A percentile compares a stretch with the other conserved stretches of the same genome.
These are phyloP conservation scores for Auricularia sp. DNA, from an alignment of 768 basidiomycete genomes.

Conservation along the genomic window DNA sequence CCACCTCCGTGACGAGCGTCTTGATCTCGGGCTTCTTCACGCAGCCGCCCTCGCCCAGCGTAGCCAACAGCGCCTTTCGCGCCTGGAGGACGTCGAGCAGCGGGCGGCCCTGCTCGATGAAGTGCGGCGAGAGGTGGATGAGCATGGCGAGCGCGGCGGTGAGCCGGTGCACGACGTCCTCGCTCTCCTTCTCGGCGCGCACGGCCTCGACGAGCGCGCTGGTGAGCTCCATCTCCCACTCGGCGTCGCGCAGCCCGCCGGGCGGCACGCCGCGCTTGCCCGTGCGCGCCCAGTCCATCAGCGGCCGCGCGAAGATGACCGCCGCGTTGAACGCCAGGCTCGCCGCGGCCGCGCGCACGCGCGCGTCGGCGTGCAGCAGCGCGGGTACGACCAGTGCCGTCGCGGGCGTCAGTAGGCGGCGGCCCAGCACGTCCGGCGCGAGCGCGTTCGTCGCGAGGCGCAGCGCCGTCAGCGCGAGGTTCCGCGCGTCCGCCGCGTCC, in stretches of 20 bases:
- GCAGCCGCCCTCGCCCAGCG: slow-evolving; percentile 43
- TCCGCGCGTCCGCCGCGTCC: slow-evolving; percentile 30
- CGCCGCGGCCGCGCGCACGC: slow-evolving; percentile 69
- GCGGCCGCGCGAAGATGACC: slow-evolving; percentile 50
- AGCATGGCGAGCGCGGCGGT: slow-evolving; percentile 69
- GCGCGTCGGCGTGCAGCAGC: slow-evolving; percentile 56
- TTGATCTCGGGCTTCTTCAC: slow-evolving; percentile 57
- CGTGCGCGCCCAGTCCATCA: slow-evolving; percentile 35
- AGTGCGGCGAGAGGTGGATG: slow-evolving; percentile 63
- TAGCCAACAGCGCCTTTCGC: slow-evolving; percentile 43
- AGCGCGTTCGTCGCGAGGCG: slow-evolving; percentile 64
- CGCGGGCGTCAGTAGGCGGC: slow-evolving; percentile 26
- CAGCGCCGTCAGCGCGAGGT: slow-evolving; percentile 52
- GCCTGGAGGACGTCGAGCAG: slow-evolving; percentile 67
- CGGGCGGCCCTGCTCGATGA: slow-evolving; percentile 39
- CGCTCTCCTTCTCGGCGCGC: slow-evolving; percentile 54
- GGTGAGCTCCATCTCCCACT: slow-evolving; percentile 79
- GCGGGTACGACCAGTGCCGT: slow-evolving; percentile 53
- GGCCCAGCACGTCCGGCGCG: slow-evolving; percentile 30
- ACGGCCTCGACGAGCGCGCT: slow-evolving; percentile 79
- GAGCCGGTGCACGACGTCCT: slow-evolving; percentile 83
- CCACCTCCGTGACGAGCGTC: slow-evolving; percentile 58
- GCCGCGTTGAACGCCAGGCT: slow-evolving; percentile 72
- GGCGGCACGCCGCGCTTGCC: slow-evolving; percentile 17
- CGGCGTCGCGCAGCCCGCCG: slow-evolving; percentile 44